A percentile compares a stretch with the other conserved stretches of the same genome.
Evolutionary conservation across 2,329 filamentous ascomycete species (phyloP).

Genomic region (Fusarium multiceps): DNA sequence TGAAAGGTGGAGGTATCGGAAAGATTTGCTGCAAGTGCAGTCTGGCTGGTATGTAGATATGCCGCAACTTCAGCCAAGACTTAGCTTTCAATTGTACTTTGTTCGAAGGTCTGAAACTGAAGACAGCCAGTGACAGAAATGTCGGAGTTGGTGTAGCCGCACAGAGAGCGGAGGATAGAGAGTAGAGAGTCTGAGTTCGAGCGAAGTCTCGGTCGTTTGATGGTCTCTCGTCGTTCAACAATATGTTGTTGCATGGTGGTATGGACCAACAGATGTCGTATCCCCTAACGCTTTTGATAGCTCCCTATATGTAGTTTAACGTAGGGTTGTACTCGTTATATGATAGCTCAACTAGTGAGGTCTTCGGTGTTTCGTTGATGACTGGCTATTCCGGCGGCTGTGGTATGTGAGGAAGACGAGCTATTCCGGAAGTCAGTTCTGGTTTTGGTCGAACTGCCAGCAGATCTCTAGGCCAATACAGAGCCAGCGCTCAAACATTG

Average conservation of each 20-base stretch:
- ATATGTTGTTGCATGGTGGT: too few species aligned
- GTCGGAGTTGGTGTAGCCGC: too few species aligned
- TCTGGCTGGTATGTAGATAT: background rate
- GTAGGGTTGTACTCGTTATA: background rate
- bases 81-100: background rate
- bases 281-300: background rate
- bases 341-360: background rate
- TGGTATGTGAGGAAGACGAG: background rate
- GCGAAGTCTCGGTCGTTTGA: too few species aligned
- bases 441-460: background rate
- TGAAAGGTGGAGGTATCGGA: background rate
- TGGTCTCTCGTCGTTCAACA: too few species aligned
- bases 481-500: background rate
- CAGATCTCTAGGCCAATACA: background rate
- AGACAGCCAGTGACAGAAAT: too few species aligned
- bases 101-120: background rate
- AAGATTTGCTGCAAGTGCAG: background rate
- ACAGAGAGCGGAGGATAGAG: too few species aligned
- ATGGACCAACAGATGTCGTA: background rate
- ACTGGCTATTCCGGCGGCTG: background rate
- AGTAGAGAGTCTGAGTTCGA: too few species aligned
- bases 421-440: background rate
- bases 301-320: background rate
- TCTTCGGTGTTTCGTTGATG: background rate
- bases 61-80: background rate